Evolutionary conservation across 441 rosid genomes (phyloP).

Genomic region (Brassica balearica): DNA sequence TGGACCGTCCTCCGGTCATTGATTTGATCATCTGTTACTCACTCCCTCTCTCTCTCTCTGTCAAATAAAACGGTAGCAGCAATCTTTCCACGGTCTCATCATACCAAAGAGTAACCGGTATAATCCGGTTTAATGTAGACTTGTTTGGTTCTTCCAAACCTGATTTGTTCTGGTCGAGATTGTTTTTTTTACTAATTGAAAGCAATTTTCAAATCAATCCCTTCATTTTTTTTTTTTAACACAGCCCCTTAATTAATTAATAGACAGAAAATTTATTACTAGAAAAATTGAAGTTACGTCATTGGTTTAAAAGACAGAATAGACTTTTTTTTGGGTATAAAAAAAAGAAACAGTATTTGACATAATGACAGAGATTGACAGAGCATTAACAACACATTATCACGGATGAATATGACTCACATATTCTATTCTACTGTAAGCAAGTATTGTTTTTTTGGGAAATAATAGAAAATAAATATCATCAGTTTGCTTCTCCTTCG

Average conservation of each 20-base stretch:
- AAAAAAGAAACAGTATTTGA: neutral
- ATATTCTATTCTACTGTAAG: neutral
- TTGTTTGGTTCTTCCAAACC: constrained; percentile 32
- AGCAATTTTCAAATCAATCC: too few species aligned
- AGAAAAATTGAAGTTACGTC: neutral
- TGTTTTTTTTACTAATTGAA: too few species aligned
- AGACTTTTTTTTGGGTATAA: neutral
- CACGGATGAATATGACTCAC: constrained; percentile 39
- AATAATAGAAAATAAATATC: neutral
- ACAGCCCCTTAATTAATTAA: too few species aligned
- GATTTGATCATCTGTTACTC: too few species aligned
- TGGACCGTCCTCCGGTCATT: too few species aligned
- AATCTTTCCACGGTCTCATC: constrained; percentile 15
- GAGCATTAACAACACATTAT: constrained; percentile 37
- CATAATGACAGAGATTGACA: constrained; percentile 1
- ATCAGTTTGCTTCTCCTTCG: neutral
- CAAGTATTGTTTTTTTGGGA: neutral
- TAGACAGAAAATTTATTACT: too few species aligned
- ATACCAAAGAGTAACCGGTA: neutral
- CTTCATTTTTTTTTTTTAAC: too few species aligned
- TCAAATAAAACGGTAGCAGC: constrained; percentile 16
- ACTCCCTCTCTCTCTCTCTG: neutral
- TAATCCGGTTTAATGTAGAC: constrained; percentile 29
- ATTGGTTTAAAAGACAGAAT: neutral
- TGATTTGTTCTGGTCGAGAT: neutral